These are phyloP conservation scores for Darksidea phi DNA, from an alignment of 495 filamentous ascomycete genomes.

Conservation along the genomic window DNA sequence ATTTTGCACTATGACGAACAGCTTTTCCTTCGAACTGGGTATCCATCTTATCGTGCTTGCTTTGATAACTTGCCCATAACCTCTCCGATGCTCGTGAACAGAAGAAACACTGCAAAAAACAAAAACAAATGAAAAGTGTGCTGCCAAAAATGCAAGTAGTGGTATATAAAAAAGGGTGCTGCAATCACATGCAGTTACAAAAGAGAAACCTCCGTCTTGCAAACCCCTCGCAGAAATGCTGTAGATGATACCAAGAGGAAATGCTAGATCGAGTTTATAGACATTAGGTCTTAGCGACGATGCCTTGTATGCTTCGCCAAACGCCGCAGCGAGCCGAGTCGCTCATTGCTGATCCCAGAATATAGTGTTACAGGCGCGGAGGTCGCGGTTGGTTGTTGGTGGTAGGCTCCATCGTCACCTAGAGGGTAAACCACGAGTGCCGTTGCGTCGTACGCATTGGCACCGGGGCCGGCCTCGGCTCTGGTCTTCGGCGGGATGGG, in stretches of 20 bases:
- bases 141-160: constrained; percentile 1
- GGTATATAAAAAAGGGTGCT: constrained; percentile 9
- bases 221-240: constrained; percentile 17
- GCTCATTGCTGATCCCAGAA: constrained; percentile 6
- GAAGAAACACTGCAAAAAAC: constrained; percentile 29
- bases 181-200: constrained; percentile 12
- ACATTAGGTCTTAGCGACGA: constrained; percentile 26
- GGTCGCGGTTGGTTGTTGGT: not conserved
- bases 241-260: constrained; percentile 11
- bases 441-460: not conserved
- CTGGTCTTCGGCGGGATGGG: not conserved
- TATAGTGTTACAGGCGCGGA: constrained; percentile 19
- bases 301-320: constrained; percentile 6
- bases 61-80: not conserved
- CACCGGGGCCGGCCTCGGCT: not conserved
- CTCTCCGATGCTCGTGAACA: constrained; percentile 17
- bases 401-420: not conserved
- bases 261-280: constrained; percentile 5
- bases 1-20: too few species aligned
- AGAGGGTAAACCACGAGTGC: not conserved
- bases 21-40: too few species aligned
- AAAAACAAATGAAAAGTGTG: too few species aligned
- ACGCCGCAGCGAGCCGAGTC: constrained; percentile 18
- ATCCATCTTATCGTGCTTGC: too few species aligned
- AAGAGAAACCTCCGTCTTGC: not conserved